A percentile compares a stretch with the other conserved stretches of the same genome.
Conservation (phyloP, 768 basidiomycete genomes). For the Kwoniella sp. region DNA sequence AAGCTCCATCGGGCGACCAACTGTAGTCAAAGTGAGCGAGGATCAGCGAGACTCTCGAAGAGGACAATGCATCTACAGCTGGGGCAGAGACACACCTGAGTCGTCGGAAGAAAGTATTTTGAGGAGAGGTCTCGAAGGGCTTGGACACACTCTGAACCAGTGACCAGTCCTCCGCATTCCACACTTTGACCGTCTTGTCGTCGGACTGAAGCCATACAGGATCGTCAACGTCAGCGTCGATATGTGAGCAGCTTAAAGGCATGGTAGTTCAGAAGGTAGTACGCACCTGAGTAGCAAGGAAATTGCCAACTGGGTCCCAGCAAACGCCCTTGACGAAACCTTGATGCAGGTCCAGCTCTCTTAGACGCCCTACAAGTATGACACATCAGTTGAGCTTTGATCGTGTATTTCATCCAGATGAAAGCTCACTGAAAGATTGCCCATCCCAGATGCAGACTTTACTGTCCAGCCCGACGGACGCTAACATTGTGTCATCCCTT, state of each 20-base stretch:
- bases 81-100: constrained; percentile 65
- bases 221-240: neutral
- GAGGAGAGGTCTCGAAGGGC: constrained; percentile 91
- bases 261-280: neutral
- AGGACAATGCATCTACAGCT: constrained; percentile 10
- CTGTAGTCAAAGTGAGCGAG: constrained; percentile 57
- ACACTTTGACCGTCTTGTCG: constrained; percentile 93
- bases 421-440: constrained; percentile 74
- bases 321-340: constrained; percentile 99
- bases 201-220: constrained; percentile 65
- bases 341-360: constrained; percentile 82
- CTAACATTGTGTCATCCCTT: constrained; percentile 85
- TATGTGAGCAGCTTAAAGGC: neutral
- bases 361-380: constrained; percentile 67
- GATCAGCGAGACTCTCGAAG: neutral
- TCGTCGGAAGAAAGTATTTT: constrained; percentile 89
- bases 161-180: constrained; percentile 91
- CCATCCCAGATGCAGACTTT: constrained; percentile 93
- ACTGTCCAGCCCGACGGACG: constrained; percentile 91
- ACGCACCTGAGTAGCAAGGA: constrained; percentile 75
- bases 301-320: constrained; percentile 98
- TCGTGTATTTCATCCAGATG: neutral
- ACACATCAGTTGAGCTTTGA: constrained; percentile 1
- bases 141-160: constrained; percentile 81
- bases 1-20: constrained; percentile 99